Conservation (phyloP, 345 rosid genomes). For the Sisymbrium altissimum region DNA sequence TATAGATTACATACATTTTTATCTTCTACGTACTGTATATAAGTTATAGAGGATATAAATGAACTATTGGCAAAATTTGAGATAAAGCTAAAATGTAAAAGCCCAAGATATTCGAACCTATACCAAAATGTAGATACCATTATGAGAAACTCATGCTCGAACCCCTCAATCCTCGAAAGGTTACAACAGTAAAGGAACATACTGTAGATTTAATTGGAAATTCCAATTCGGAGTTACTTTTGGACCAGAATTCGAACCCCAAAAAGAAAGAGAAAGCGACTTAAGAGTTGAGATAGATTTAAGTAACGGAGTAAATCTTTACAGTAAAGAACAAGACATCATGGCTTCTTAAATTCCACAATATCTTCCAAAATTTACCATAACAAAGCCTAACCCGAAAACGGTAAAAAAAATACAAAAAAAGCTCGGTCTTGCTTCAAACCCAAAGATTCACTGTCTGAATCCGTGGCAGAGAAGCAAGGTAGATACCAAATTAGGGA, state of each 20-base stretch:
- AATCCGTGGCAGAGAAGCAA: slow-evolving; percentile 32
- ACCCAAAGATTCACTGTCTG: slow-evolving; percentile 15
- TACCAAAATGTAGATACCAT: neutral
- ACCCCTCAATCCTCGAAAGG: slow-evolving; percentile 6
- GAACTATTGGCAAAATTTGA: neutral
- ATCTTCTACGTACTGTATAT: no score
- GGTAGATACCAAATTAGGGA: slow-evolving; percentile 19
- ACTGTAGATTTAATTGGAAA: neutral
- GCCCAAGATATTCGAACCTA: no score
- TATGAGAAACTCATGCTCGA: neutral
- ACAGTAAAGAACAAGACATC: slow-evolving; percentile 13
- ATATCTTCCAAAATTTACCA: neutral
- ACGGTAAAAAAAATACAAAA: neutral
- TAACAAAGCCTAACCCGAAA: neutral
- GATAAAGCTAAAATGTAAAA: neutral
- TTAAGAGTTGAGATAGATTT: neutral
- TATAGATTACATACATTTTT: no score
- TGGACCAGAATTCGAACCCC: neutral
- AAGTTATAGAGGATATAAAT: no score
- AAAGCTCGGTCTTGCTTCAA: slow-evolving; percentile 2
- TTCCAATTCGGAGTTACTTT: neutral
- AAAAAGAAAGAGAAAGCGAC: slow-evolving; percentile 15
- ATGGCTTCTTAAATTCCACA: slow-evolving; percentile 2
- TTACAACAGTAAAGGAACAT: neutral
- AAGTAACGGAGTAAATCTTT: slow-evolving; percentile 12